Evolutionary conservation across 257 asterid species (phyloP).

Genomic region (Scutellaria minor): DNA sequence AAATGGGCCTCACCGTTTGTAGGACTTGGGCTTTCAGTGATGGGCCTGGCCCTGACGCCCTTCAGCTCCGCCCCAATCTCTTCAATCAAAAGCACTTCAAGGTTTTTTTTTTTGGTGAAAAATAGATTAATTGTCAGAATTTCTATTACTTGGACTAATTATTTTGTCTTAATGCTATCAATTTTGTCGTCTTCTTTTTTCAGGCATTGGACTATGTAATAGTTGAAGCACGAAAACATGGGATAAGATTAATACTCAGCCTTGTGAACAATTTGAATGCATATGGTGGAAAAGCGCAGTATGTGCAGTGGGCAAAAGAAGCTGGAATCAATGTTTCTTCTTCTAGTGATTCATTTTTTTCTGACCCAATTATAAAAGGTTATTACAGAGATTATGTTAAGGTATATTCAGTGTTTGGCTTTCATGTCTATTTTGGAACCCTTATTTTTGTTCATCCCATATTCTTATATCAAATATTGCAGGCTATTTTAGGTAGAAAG

Average conservation of each 20-base stretch:
- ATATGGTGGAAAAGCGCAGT: slow-evolving; percentile 65
- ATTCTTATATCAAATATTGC: neutral
- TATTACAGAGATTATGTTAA: slow-evolving; percentile 53
- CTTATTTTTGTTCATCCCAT: neutral
- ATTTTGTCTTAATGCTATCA: neutral
- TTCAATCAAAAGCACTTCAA: slow-evolving; percentile 55
- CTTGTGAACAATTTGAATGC: slow-evolving; percentile 62
- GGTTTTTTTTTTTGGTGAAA: slow-evolving; percentile 17
- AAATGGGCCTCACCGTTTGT: slow-evolving; percentile 62
- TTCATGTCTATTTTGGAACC: neutral
- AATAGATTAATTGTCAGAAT: neutral
- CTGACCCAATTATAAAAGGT: slow-evolving; percentile 43
- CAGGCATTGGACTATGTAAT: slow-evolving; percentile 64
- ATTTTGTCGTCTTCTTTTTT: neutral
- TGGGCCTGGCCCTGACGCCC: slow-evolving; percentile 48
- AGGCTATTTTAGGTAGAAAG: slow-evolving; percentile 54
- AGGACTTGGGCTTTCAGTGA: slow-evolving; percentile 73
- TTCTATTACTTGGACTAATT: too few species aligned
- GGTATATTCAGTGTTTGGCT: slow-evolving; percentile 35
- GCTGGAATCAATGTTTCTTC: slow-evolving; percentile 48
- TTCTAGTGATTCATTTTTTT: slow-evolving; percentile 53
- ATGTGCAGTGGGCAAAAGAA: slow-evolving; percentile 60
- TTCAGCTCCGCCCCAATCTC: slow-evolving; percentile 52
- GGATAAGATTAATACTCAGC: slow-evolving; percentile 55
- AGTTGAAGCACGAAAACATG: slow-evolving; percentile 57